Base-by-base conservation (phyloP, 2,329 filamentous ascomycete species). In the Xylariales sp. region DNA sequence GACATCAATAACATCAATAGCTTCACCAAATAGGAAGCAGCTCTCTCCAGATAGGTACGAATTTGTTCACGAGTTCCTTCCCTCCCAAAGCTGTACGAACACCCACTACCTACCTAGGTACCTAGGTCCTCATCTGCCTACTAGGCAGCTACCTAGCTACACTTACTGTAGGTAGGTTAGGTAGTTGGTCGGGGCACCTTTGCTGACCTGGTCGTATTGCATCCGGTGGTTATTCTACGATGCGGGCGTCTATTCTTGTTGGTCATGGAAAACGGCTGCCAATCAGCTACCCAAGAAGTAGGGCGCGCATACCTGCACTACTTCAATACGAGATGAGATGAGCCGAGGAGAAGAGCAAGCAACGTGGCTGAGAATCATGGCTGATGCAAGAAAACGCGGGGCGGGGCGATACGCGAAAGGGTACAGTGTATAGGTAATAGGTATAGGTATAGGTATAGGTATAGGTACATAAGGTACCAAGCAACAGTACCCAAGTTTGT, bases 241-340 rank as follows among this genome's bases (percentile, higher is more conserved):
- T 14, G 34, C 23, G 45, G 39, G 32, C 49, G 52, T 48, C n/a
- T 52, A 48, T 59, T 62, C 7, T 53, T 39, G 55, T 36, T 65
- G 58, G 52, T 41, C 23, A n/a, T 57, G 43, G 9, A 36, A 6
- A 32, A 48, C 23, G 28, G 57, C 49, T 48, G 32, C 67, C 68
- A 70, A 68, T 68, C 61, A 65, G 58, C 57, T 60, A 30, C 39
- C 36, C 23, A 18, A 45, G 43, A 59, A 54, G 30, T 14, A 62
- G 56, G 58, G 54, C 48, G 49, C 62, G 57, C 65, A 52, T 65
- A 68, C 54, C 58, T 65, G 65, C 61, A 65, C 34, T 39, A 41
- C 50, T 43, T 53, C 52, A 69, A 70, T 70, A 70, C 68, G 68
- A 70, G 68, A 60, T 62, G 34, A 53, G 48, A 50, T 18, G 45